Percentiles rank a stretch among this genome's conserved stretches.
Evolutionary conservation across 768 basidiomycete genomes (phyloP).

Genomic region (Fomitopsis serialis): DNA sequence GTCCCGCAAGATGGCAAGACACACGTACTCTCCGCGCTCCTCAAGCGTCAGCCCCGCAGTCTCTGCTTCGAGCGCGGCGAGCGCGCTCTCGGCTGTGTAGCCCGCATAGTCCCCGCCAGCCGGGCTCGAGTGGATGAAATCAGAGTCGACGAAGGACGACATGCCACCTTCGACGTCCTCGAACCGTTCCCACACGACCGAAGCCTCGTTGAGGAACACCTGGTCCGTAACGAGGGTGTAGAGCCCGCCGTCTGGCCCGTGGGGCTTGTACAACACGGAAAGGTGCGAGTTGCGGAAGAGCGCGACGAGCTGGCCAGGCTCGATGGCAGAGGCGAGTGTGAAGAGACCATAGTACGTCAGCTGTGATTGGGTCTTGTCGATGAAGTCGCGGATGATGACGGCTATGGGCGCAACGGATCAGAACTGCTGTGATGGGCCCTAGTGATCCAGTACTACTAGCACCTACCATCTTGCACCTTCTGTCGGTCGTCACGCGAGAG

Average conservation of each 20-base stretch:
- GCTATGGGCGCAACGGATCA: constrained; percentile 36
- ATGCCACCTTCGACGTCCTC: constrained; percentile 82
- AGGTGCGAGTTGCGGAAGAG: constrained; percentile 90
- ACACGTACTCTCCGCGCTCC: constrained; percentile 59
- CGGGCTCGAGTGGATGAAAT: constrained; percentile 58
- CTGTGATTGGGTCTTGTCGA: constrained; percentile 72
- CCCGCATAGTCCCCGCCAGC: constrained; percentile 81
- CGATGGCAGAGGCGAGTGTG: constrained; percentile 50
- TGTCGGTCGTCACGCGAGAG: constrained; percentile 46
- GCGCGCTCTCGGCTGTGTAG: constrained; percentile 56
- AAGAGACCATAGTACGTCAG: constrained; percentile 87
- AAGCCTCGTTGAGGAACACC: constrained; percentile 69
- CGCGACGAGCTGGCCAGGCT: constrained; percentile 63
- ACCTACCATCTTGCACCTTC: constrained; percentile 69
- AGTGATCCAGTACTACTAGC: too few relatives aligned
- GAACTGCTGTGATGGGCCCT: not conserved
- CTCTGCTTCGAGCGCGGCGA: constrained; percentile 44
- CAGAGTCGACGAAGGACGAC: constrained; percentile 73
- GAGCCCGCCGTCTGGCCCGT: constrained; percentile 38
- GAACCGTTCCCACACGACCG: constrained; percentile 86
- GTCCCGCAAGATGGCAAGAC: not conserved
- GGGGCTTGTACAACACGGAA: constrained; percentile 72
- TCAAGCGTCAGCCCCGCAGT: constrained; percentile 32
- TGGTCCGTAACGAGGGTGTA: constrained; percentile 87
- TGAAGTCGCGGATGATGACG: constrained; percentile 57